Base-by-base conservation (phyloP, 768 basidiomycete species). In the Boletellus ananiceps region DNA sequence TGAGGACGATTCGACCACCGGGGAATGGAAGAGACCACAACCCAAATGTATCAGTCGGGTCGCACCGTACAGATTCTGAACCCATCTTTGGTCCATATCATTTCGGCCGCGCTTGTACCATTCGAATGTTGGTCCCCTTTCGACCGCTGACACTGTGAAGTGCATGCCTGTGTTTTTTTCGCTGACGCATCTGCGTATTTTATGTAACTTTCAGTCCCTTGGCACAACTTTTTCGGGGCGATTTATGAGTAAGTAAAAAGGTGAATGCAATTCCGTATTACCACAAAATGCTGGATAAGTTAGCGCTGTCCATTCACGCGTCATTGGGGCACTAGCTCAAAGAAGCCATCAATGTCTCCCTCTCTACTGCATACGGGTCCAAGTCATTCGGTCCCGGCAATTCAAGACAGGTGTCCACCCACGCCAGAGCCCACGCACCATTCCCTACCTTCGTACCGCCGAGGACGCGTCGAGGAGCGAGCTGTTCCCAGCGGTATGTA, bases 371-470 rank as follows among this genome's bases (percentile, higher is more conserved):
- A 12, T 39, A 36, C 14, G 56, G 46, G 38, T 68, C 65, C 46
- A 59, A 42, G 40, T 57, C 59, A 4, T 56, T 56, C 15, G 59
- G 49, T 23, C 48, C 39, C 1, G 57, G 58, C 1, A 73, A 42
- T 46, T 76, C 73, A 57, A 77, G 70, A 32, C 69, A 66, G 0
- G 74, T 76, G 51, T 90, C 89, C 16, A 90, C 74, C 80, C 85
- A 88, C 4, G 86, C 85, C 43, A 92, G 64, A 0, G 78, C 87
- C 91, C 90, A 92, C 4, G 85, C 88, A 0, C 80, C 82, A 57
- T 85, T 82, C 7, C 91, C 89, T 2, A 78, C 79, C 64, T 86
- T 88, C 0, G 83, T 79, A 2, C 86, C 86, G 0, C 86, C 88
- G 8, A 88, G 69, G 18, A 87, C 68, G 1, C 58, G 66, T 31